A percentile compares a stretch with the other conserved stretches of the same genome.
Evolutionary conservation across 306 rosid genomes (phyloP).

Genomic region (Nissolia schottii): DNA sequence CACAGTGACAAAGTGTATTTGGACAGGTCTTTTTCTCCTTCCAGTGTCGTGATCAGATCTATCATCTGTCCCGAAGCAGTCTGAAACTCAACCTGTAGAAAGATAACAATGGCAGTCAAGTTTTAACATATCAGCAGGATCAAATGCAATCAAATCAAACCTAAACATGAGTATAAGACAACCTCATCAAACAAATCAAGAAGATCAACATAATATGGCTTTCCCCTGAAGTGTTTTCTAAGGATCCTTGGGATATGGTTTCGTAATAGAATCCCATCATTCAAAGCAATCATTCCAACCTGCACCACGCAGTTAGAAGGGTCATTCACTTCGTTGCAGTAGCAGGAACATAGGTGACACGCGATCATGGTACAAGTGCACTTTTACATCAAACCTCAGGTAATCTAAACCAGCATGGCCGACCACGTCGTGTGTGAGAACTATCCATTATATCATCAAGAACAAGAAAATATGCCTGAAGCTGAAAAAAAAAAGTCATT

Average conservation of each 20-base stretch:
- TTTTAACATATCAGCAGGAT: conserved; percentile 18
- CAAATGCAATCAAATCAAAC: conserved; percentile 19
- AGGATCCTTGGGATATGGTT: conserved; percentile 75
- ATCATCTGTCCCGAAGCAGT: conserved; percentile 98
- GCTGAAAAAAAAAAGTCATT: conserved; percentile 43
- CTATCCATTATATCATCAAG: conserved; percentile 62
- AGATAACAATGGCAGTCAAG: background rate
- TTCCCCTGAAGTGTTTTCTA: conserved; percentile 75
- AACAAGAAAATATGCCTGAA: conserved; percentile 61
- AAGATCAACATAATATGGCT: conserved; percentile 79
- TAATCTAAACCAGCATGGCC: conserved; percentile 56
- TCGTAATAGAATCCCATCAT: conserved; percentile 74
- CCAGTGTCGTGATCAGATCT: conserved; percentile 82
- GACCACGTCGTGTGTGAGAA: conserved; percentile 58
- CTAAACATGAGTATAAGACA: conserved; percentile 1
- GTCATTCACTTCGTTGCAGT: background rate
- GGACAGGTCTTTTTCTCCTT: conserved; percentile 87
- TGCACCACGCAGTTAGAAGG: conserved; percentile 20
- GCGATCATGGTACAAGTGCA: background rate
- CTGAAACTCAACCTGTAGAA: conserved; percentile 82
- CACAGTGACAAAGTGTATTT: conserved; percentile 80
- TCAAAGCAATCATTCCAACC: conserved; percentile 85
- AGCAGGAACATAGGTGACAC: background rate
- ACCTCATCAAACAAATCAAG: conserved; percentile 90
- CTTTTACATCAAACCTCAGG: conserved; percentile 46